phyloP scores from a whole-genome alignment of 2,329 filamentous ascomycete genomes.

The Exserohilum rostratum region DNA sequence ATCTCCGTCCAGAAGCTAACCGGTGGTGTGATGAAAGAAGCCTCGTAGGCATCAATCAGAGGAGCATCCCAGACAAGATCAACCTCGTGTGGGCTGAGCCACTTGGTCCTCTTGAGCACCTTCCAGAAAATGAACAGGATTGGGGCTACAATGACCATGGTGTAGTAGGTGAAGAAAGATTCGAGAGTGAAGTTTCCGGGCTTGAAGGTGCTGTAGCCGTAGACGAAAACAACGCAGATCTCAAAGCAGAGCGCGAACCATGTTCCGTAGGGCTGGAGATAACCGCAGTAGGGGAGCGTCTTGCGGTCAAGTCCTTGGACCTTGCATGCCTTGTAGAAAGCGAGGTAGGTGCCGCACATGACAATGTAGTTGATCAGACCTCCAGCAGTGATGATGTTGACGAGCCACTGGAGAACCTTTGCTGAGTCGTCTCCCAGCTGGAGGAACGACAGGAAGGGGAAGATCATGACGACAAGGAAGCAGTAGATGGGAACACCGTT shows the following conservation, averaged over 20 bases:
- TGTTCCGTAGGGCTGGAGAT: conserved; percentile 60
- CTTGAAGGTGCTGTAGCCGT: conserved; percentile 61
- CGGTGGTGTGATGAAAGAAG: conserved; percentile 51
- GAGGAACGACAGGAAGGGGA: conserved; percentile 75
- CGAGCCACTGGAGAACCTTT: conserved; percentile 74
- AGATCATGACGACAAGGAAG: conserved; percentile 67
- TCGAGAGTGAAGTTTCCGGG: conserved; percentile 55
- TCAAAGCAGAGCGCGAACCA: conserved; percentile 57
- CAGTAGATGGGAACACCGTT: conserved; percentile 76
- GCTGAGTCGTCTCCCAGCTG: conserved; percentile 70
- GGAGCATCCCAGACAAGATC: conserved; percentile 53
- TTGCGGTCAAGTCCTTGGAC: conserved; percentile 57
- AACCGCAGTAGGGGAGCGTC: conserved; percentile 55
- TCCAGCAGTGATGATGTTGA: conserved; percentile 73
- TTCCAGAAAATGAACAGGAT: conserved; percentile 68
- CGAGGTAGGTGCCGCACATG: conserved; percentile 65
- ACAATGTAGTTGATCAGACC: conserved; percentile 58
- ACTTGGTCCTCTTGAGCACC: conserved; percentile 63
- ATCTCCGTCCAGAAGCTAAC: conserved; percentile 48
- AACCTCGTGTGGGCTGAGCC: conserved; percentile 57
- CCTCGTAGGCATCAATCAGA: conserved; percentile 48
- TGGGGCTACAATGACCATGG: conserved; percentile 58
- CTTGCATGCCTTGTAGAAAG: conserved; percentile 60
- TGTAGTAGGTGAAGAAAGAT: conserved; percentile 62
- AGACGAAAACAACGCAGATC: conserved; percentile 58